Conservation (phyloP, 495 filamentous ascomycete genomes). For the Pseudevernia furfuracea region DNA sequence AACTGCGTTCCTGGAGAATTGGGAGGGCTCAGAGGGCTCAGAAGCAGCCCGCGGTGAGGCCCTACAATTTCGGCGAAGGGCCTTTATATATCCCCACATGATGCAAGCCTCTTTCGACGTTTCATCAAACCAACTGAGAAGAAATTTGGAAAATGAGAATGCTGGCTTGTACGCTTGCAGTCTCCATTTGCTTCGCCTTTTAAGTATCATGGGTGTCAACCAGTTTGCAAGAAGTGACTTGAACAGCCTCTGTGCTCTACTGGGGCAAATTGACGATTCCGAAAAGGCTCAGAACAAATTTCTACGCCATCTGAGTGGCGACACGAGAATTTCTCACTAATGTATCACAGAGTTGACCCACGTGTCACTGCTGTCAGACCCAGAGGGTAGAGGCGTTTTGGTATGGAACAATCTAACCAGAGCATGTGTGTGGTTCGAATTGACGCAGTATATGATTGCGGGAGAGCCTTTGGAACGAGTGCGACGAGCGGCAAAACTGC, state of each 20-base stretch:
- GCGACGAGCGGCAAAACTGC: background rate
- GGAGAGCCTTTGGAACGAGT: background rate
- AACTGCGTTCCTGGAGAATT: background rate
- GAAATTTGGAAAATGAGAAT: background rate
- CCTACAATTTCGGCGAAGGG: background rate
- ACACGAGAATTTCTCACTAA: background rate
- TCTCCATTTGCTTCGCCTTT: background rate
- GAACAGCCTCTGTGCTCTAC: background rate
- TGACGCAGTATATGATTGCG: background rate
- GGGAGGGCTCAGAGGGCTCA: background rate
- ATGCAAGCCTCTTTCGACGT: background rate
- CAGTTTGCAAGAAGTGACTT: background rate
- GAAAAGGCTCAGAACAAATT: background rate
- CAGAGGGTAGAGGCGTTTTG: background rate
- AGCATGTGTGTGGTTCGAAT: background rate
- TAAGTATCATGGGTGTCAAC: background rate
- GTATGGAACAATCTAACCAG: background rate
- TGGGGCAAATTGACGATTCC: background rate
- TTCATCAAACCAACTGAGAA: background rate
- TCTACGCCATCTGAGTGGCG: background rate
- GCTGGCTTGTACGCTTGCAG: background rate
- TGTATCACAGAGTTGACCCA: constrained; percentile 2
- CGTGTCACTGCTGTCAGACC: background rate
- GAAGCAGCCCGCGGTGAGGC: too few relatives aligned
- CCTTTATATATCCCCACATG: background rate